A percentile compares a stretch with the other conserved stretches of the same genome.
Evolutionary conservation across 1,139 yeast species (phyloP).

Genomic region (Zygoascus meyerae): DNA sequence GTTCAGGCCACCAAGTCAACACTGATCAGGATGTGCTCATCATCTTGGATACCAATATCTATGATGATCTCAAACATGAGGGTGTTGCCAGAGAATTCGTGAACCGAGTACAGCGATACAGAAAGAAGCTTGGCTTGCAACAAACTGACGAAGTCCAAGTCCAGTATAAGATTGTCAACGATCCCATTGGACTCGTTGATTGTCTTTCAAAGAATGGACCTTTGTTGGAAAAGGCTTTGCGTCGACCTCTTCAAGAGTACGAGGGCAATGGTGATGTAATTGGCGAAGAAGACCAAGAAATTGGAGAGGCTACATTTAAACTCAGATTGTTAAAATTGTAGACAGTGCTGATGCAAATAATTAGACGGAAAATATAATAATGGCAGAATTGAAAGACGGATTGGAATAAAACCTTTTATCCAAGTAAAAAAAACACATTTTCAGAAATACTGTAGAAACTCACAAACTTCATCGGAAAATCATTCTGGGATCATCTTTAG

Average conservation of each 20-base stretch:
- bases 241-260: conserved; percentile 40
- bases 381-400: neutral
- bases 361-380: neutral
- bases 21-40: conserved; percentile 84
- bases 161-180: conserved; percentile 66
- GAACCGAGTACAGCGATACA: conserved; percentile 94
- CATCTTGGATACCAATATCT: conserved; percentile 79
- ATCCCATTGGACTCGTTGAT: conserved; percentile 57
- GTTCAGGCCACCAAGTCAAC: conserved; percentile 73
- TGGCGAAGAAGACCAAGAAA: conserved; percentile 84
- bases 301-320: conserved; percentile 77
- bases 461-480: too few relatives aligned
- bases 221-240: conserved; percentile 70
- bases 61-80: conserved; percentile 85
- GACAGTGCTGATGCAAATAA: conserved; percentile 2
- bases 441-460: too few relatives aligned
- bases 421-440: too few relatives aligned
- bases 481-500: too few relatives aligned
- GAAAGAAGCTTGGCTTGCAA: conserved; percentile 93
- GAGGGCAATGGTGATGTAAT: conserved; percentile 22
- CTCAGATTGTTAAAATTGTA: conserved; percentile 69
- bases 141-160: conserved; percentile 94
- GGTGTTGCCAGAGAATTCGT: conserved; percentile 95
- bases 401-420: too few relatives aligned
- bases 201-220: conserved; percentile 61